Percentiles rank a stretch among this genome's conserved stretches.
Conservation (phyloP, 768 basidiomycete genomes). For the Boletus coccyginus region DNA sequence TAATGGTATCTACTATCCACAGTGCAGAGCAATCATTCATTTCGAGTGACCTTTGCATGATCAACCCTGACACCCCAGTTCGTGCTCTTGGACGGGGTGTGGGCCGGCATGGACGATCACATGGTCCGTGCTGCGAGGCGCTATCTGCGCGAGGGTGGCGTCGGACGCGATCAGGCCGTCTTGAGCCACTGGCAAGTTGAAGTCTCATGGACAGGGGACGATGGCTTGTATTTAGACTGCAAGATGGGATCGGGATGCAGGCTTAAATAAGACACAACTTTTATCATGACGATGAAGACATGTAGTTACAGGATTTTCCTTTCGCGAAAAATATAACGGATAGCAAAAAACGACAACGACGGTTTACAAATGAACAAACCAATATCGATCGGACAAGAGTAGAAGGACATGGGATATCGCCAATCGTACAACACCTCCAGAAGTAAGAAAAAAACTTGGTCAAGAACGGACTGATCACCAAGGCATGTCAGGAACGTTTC, state of each 20-base stretch:
- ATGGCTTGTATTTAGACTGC: conserved; percentile 45
- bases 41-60: too few relatives aligned
- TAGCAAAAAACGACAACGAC: neutral
- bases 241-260: conserved; percentile 24
- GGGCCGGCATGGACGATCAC: conserved; percentile 85
- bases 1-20: too few relatives aligned
- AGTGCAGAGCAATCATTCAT: too few relatives aligned
- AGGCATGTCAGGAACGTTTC: conserved; percentile 18
- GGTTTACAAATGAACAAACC: neutral
- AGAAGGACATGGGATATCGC: neutral
- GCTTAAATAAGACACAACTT: neutral
- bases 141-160: conserved; percentile 57
- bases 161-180: conserved; percentile 64
- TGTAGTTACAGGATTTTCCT: neutral
- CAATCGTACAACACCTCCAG: conserved; percentile 4
- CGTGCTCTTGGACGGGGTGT: conserved; percentile 87
- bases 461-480: conserved; percentile 17
- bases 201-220: conserved; percentile 71
- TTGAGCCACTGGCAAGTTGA: conserved; percentile 93
- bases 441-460: neutral
- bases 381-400: conserved; percentile 1
- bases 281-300: too few relatives aligned
- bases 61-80: too few relatives aligned
- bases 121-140: conserved; percentile 65
- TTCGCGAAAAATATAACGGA: neutral